Evolutionary conservation across 768 basidiomycete species (phyloP).

Genomic region (Chalciporus chontae): DNA sequence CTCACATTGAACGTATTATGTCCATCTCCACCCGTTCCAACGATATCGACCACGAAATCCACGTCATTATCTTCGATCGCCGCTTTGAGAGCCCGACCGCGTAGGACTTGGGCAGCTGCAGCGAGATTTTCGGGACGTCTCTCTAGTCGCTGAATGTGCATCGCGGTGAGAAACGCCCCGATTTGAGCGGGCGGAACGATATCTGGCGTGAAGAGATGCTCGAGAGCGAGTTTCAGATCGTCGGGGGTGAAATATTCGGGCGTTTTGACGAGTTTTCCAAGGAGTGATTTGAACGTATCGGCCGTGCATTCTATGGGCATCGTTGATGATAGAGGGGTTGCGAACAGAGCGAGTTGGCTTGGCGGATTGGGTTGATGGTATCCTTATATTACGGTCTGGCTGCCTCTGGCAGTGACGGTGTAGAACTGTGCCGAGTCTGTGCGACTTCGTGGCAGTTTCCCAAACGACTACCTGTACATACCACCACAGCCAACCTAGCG

Average conservation of each 20-base stretch:
- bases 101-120: conserved; percentile 73
- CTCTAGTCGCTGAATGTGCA: conserved; percentile 79
- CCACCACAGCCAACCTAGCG: too few species aligned
- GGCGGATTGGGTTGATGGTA: not conserved
- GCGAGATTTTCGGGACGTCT: conserved; percentile 71
- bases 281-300: conserved; percentile 69
- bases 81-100: conserved; percentile 63
- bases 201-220: conserved; percentile 69
- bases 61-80: conserved; percentile 52
- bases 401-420: too few species aligned
- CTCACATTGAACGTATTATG: conserved; percentile 97
- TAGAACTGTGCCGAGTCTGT: too few species aligned
- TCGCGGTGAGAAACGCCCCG: conserved; percentile 85
- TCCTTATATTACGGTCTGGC: too few species aligned
- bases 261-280: conserved; percentile 74
- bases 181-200: conserved; percentile 69
- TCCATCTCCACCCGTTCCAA: conserved; percentile 73
- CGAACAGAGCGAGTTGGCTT: not conserved
- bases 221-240: conserved; percentile 70
- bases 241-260: conserved; percentile 78
- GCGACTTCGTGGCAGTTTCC: not conserved
- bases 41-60: conserved; percentile 63
- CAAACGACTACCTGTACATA: too few species aligned
- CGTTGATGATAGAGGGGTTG: not conserved
- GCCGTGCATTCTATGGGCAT: conserved; percentile 31